These are phyloP conservation scores for Megacollybia platyphylla DNA, from an alignment of 1,284 basidiomycete genomes.

Conservation along the genomic window DNA sequence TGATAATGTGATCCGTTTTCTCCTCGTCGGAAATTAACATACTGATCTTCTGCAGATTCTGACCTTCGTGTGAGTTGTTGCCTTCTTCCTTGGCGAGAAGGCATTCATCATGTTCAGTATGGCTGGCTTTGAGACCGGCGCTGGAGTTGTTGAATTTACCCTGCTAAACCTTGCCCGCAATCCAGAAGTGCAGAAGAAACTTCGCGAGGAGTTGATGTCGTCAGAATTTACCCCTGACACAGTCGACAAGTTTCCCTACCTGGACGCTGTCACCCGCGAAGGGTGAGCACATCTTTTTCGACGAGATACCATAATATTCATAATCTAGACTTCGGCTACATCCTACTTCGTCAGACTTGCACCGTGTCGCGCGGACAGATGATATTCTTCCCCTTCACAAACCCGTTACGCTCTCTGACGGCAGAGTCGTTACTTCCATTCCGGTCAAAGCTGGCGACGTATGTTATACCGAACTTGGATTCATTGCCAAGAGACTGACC, in stretches of 20 bases:
- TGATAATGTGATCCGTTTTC: not conserved
- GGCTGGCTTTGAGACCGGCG: not conserved
- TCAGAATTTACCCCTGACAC: conserved; percentile 12
- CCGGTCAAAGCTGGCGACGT: conserved; percentile 1
- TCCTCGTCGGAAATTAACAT: not conserved
- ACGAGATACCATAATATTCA: not conserved
- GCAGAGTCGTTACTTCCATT: not conserved
- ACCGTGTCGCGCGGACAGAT: not conserved
- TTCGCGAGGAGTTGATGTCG: conserved; percentile 24
- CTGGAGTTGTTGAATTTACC: conserved; percentile 4
- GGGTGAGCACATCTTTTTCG: conserved; percentile 2
- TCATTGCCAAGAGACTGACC: not conserved
- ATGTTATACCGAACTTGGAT: not conserved
- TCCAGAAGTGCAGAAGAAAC: conserved; percentile 19
- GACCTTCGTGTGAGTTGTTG: not conserved
- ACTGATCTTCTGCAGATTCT: not conserved
- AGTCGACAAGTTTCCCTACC: conserved; percentile 20
- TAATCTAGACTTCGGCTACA: not conserved
- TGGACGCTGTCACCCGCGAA: conserved; percentile 26
- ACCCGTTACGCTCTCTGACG: not conserved
- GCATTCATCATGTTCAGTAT: not conserved
- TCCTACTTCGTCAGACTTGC: not conserved
- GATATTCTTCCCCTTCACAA: not conserved
- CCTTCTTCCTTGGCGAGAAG: not conserved
- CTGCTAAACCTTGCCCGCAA: conserved; percentile 23